A percentile compares a stretch with the other conserved stretches of the same genome.
Conservation (phyloP, 306 rosid species). For the Fragaria nilgerrensis region DNA sequence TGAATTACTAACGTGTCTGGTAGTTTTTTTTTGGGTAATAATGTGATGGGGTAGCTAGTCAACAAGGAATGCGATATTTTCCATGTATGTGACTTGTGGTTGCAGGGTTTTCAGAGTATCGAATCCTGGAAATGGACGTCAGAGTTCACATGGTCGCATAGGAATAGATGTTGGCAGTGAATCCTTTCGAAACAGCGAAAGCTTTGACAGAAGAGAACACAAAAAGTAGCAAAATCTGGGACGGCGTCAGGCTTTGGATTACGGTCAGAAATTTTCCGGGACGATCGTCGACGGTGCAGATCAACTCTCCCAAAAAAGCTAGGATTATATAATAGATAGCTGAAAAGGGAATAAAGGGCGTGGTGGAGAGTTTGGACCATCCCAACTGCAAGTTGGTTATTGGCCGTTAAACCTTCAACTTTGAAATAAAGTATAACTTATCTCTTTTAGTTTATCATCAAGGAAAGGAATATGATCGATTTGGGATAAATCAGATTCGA, state of each 20-base stretch:
- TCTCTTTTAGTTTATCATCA: neutral
- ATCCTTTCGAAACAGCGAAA: conserved; percentile 36
- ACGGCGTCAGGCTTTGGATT: conserved; percentile 12
- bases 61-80: neutral
- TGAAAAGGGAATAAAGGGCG: neutral
- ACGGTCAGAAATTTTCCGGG: neutral
- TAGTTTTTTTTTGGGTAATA: too few species aligned
- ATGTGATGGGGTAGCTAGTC: neutral
- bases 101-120: conserved; percentile 24
- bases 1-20: neutral
- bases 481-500: neutral
- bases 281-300: conserved; percentile 40
- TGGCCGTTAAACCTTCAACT: conserved; percentile 42
- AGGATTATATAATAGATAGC: neutral
- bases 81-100: neutral
- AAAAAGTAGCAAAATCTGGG: conserved; percentile 39
- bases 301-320: neutral
- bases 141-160: conserved; percentile 2
- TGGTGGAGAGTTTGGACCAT: conserved; percentile 19
- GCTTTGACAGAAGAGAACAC: conserved; percentile 20
- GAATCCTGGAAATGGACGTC: conserved; percentile 15
- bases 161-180: conserved; percentile 3
- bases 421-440: neutral
- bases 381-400: conserved; percentile 45
- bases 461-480: neutral